Percentiles rank a stretch among this genome's conserved stretches.
Conservation (phyloP, 2,329 filamentous ascomycete genomes). For the Drechslerella coelobrocha region DNA sequence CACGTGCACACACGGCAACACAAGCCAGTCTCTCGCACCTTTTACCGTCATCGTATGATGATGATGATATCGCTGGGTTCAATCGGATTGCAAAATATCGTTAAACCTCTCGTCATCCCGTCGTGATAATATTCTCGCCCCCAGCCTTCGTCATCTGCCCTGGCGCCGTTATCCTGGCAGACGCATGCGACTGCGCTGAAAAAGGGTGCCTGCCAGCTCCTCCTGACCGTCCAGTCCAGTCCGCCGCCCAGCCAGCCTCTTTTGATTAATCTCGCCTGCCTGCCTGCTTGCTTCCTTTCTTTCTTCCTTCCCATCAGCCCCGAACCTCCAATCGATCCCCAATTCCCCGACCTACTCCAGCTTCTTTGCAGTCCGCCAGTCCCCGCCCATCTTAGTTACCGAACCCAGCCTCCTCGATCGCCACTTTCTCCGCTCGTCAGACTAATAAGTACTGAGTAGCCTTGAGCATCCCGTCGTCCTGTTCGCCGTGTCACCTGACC, state of each 20-base stretch:
- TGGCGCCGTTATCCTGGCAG: too few relatives aligned
- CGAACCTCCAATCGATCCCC: slow-evolving; percentile 10
- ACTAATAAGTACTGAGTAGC: slow-evolving; percentile 21
- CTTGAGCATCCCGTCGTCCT: neutral
- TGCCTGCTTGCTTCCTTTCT: neutral
- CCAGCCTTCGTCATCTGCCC: too few relatives aligned
- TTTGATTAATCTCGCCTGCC: slow-evolving; percentile 15
- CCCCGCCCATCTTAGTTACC: slow-evolving; percentile 9
- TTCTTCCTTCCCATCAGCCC: slow-evolving; percentile 16
- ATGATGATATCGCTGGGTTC: too few relatives aligned
- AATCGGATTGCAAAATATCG: too few relatives aligned
- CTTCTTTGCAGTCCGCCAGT: slow-evolving; percentile 1
- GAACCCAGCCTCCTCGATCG: slow-evolving; percentile 26
- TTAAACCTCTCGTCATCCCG: too few relatives aligned
- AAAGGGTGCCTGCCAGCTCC: too few relatives aligned
- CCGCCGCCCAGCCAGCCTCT: slow-evolving; percentile 2
- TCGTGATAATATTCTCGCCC: too few relatives aligned
- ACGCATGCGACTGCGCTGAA: too few relatives aligned
- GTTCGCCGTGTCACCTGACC: slow-evolving; percentile 3
- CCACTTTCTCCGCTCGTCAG: slow-evolving; percentile 7
- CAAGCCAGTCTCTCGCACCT: too few relatives aligned
- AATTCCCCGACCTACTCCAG: slow-evolving; percentile 3
- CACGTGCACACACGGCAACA: too few relatives aligned
- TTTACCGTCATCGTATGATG: too few relatives aligned
- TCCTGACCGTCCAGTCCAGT: too few relatives aligned